Evolutionary conservation across 208 protist species (phyloP), one percentile per base, ranked within the genome.

Genomic region (Herpetomonas samuelpessoai): DNA sequence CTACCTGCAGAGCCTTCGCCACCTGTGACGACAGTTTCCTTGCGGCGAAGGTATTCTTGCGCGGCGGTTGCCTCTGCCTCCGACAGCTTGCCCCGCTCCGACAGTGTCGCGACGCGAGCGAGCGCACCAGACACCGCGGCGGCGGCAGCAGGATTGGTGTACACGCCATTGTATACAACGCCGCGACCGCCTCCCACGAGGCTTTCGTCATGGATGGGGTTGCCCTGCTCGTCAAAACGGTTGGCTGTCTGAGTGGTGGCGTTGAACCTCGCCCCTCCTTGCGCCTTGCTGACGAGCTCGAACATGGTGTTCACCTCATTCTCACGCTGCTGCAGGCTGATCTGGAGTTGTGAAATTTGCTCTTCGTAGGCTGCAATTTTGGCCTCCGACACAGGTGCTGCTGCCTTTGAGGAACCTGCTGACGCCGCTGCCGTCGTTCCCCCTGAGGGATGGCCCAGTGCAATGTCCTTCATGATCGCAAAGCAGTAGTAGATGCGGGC

Each of bases 291-390:
- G n/a, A 97, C 39, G 56, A 96, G 83, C 35, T 80, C 74, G 47
- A 97, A 75, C 3, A 97, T 68, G 68, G 92, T 85, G 57, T 88
- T 88, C 68, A 96, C 76, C 64, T 97, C 93, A 61, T 96, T 96
- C 54, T 97, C 91, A 24, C 95, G 94, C 57, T 96, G 88, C 69
- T 95, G 78, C 14, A 97, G 68, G 44, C 81, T 91, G 2, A 85
- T 31, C 56, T 83, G 75, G 24, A 97, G 72, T 35, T 74, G 59
- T 12, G 76, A 52, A 18, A 93, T 65, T 52, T 90, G 76, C 14
- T 63, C 62, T 27, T 74, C 73, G 52, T 75, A 82, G 19, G 65
- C 62, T 0, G 80, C 54, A 45, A 80, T 22, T 35, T 25, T 18
- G 57, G 35, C 19, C 26, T 30, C 19, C 25, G 35, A 26, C 35